Base-by-base conservation (phyloP, 495 filamentous ascomycete genomes). In the Aspergillus haitiensis region DNA sequence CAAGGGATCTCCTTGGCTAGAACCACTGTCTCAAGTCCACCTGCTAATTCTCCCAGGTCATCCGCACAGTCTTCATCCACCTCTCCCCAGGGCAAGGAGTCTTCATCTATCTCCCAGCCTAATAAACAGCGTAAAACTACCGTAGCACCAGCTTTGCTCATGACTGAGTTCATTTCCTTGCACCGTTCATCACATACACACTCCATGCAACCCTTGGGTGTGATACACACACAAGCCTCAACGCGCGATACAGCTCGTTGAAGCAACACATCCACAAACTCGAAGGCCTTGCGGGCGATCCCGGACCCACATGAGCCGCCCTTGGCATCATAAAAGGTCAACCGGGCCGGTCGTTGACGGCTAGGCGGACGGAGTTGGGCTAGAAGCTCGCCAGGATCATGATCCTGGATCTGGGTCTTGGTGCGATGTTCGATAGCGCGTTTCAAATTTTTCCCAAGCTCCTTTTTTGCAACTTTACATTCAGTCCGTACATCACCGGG, bases 271-370 rank as follows among this genome's bases (percentile, higher is more conserved):
- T 96, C 91, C 18, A 96, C 78, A 67, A 95, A 95, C 68, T 97
- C 92, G 66, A 97, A 97, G 1, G 92, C 93, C 70, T 96, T 97
- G 33, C 84, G 88, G 50, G 87, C 89, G 60, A 97, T 93, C 5
- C 94, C 95, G 2, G 86, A 88, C 0, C 92, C 92, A 49, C 83
- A 85, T 0, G 87, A 81, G 0, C 93, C 94, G 16, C 92, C 94
- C 71, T 94, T 94, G 8, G 91, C 88, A 66, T 98, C 94, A 71
- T 97, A 98, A 73, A 98, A 96, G 0, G 91, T 96, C 56, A 98
- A 75, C 9, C 94, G 76, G 0, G 93, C 94, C 0, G 94, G 93
- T 7, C 94, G 80, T 71, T 94, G 95, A n/a, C 94, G 82, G 1
- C 74, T 71, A 12, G 84, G 86, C 11, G 76, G 75, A 6, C 50